These are phyloP conservation scores for Trametes maxima DNA, from an alignment of 768 basidiomycete species.

Conservation along the genomic window DNA sequence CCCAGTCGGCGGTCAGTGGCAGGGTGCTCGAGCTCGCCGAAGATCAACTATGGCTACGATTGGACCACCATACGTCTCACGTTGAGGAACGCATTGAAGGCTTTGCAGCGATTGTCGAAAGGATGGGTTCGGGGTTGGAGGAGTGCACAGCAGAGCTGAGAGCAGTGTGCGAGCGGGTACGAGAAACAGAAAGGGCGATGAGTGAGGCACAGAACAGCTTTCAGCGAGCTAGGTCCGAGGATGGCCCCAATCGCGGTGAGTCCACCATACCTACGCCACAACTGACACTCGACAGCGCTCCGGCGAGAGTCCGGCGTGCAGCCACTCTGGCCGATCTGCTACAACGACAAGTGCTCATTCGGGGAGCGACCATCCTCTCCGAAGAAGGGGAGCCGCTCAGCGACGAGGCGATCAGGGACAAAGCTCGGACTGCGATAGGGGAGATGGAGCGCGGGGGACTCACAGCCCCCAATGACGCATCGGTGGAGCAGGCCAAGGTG, in stretches of 20 bases:
- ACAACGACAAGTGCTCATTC: slow-evolving; percentile 7
- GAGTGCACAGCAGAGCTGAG: not conserved
- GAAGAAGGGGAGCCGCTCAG: not conserved
- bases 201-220: not conserved
- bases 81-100: not conserved
- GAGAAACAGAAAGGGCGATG: not conserved
- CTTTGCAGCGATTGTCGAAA: not conserved
- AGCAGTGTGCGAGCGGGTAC: not conserved
- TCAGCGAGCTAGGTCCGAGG: not conserved
- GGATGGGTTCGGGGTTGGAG: not conserved
- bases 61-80: not conserved
- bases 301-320: slow-evolving; percentile 3
- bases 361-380: not conserved
- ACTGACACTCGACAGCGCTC: slow-evolving; percentile 3
- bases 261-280: not conserved
- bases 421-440: not conserved
- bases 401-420: not conserved
- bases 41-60: too few relatives aligned
- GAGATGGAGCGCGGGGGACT: not conserved
- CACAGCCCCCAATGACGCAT: not conserved
- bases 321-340: not conserved
- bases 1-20: not conserved
- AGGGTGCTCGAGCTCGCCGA: not conserved
- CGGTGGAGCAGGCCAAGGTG: not conserved
- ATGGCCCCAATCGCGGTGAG: not conserved